A percentile compares a stretch with the other conserved stretches of the same genome.
phyloP scores from a whole-genome alignment of 2,329 filamentous ascomycete genomes.

The Epichloe festucae region DNA sequence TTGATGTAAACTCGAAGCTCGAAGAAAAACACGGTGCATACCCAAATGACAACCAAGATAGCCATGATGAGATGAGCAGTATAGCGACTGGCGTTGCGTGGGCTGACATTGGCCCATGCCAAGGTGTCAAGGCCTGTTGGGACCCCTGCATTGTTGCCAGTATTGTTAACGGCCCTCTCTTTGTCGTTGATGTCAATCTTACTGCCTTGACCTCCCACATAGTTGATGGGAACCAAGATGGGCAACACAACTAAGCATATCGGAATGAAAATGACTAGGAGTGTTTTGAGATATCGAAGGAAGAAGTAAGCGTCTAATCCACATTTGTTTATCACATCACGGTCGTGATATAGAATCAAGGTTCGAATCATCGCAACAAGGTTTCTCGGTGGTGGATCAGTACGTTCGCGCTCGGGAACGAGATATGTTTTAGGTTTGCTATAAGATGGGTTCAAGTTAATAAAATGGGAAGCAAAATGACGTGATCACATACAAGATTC shows the following conservation, averaged over 20 bases:
- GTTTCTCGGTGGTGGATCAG: constrained; percentile 53
- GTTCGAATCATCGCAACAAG: constrained; percentile 38
- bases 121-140: constrained; percentile 63
- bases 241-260: constrained; percentile 68
- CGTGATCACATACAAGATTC: constrained; percentile 57
- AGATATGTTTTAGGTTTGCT: constrained; percentile 78
- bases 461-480: not conserved
- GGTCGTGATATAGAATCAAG: constrained; percentile 56
- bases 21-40: constrained; percentile 75
- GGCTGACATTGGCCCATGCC: constrained; percentile 75
- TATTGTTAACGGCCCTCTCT: constrained; percentile 13
- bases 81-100: constrained; percentile 52
- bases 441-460: not conserved
- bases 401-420: constrained; percentile 73
- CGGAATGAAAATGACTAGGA: constrained; percentile 85
- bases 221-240: constrained; percentile 77
- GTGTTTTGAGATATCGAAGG: constrained; percentile 63
- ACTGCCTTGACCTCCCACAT: constrained; percentile 53
- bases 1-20: constrained; percentile 84
- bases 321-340: constrained; percentile 87
- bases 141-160: not conserved
- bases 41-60: constrained; percentile 64
- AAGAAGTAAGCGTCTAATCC: constrained; percentile 97
- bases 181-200: constrained; percentile 29
- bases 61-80: constrained; percentile 79